phyloP scores from a whole-genome alignment of 2,329 filamentous ascomycete species.

The Thelonectria discophora region DNA sequence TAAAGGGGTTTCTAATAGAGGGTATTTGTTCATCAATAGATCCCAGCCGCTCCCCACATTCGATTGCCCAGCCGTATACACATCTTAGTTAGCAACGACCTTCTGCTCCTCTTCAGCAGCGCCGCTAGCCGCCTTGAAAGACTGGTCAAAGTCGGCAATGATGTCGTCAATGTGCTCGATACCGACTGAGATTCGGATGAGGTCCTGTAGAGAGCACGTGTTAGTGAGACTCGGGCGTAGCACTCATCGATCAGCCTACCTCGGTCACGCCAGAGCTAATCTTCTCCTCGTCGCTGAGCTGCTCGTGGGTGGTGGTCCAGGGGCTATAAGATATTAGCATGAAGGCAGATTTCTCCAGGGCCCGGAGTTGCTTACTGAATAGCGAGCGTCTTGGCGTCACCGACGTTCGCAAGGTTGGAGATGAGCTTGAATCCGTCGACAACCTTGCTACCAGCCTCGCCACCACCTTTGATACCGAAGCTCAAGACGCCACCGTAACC shows the following conservation, averaged over 20 bases:
- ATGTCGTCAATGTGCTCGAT: conserved; percentile 98
- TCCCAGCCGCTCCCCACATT: neutral
- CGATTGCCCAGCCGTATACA: neutral
- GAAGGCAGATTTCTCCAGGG: neutral
- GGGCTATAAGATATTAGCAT: conserved; percentile 56
- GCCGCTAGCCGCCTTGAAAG: conserved; percentile 71
- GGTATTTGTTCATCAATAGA: conserved; percentile 22
- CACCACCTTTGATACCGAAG: conserved; percentile 92
- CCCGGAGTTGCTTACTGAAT: conserved; percentile 67
- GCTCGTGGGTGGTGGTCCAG: conserved; percentile 94
- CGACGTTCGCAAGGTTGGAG: conserved; percentile 95
- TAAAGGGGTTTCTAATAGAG: conserved; percentile 7
- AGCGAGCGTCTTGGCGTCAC: conserved; percentile 92
- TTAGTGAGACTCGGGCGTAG: neutral
- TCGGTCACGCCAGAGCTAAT: conserved; percentile 82
- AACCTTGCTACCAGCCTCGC: conserved; percentile 81
- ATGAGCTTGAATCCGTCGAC: conserved; percentile 96
- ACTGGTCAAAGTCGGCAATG: conserved; percentile 93
- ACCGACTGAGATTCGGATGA: conserved; percentile 94
- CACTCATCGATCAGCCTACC: conserved; percentile 49
- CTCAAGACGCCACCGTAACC: conserved; percentile 92
- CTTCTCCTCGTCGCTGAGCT: conserved; percentile 85
- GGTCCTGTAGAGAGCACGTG: conserved; percentile 62
- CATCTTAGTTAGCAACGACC: conserved; percentile 28
- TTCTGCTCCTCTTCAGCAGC: conserved; percentile 45